Base-by-base conservation (phyloP, 495 filamentous ascomycete species). In the Lasiosphaeriaceae sp. region DNA sequence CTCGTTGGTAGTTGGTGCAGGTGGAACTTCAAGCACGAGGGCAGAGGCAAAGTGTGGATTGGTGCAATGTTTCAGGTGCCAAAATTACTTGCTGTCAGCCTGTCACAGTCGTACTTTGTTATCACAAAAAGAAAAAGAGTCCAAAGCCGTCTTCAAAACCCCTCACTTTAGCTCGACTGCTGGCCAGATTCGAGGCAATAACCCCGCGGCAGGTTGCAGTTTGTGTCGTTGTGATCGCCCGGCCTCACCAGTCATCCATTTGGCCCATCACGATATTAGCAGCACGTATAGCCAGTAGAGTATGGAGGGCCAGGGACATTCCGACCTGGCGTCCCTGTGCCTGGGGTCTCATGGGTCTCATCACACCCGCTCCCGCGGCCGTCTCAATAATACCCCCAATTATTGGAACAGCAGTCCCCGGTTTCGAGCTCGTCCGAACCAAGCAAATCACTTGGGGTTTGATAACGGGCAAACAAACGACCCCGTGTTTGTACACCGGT, bases 391-490 rank as follows among this genome's bases (percentile, higher is more conserved):
- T 20, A 50, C 54, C 50, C 50, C 50, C 39, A 3, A 34, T 31
- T 61, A 57, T 54, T 57, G 51, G 44, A 61, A 57, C 59, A 50
- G 26, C 26, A 34, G 21, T 50, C 50, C 59, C 59, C 49, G 54
- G 59, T 57, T 61, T 61, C 50, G 51, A 59, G 56, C 50, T 21
- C 55, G 37, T 37, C 50, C 22, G 45, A 47, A 47, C 22, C 45
- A 47, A 39, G 34, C n/a, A 22, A 21, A 12, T 12, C 19, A 21
- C 17, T 22, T 47, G 19, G 20, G 16, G 45, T 22, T 23, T 2
- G 11, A 5, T 11, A 37, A 29, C 19, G 31, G 45, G 50, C 46
- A 22, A 29, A 20, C 16, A 17, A 17, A 43, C 14, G 39, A 5
- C 39, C 4, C 39, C 7, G 39, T 3, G 26, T 31, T 31, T 31